Evolutionary conservation across 768 basidiomycete species (phyloP), one percentile per base, ranked within the genome.

Genomic region (Pholiota molesta): DNA sequence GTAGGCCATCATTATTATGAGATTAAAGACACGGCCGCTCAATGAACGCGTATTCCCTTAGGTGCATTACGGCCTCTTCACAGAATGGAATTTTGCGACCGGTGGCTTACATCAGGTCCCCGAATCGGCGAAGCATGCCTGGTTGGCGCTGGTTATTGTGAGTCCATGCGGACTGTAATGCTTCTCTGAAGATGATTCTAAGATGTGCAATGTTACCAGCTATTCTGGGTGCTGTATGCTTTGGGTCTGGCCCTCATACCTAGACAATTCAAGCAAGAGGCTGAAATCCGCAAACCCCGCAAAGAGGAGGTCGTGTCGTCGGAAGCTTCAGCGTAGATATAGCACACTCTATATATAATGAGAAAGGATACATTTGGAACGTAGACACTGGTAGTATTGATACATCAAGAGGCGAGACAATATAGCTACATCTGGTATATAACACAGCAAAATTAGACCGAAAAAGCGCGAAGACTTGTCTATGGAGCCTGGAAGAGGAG

Each of bases 31-130:
- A 59, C 23, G 31, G 57, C 39, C 42, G 33, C 58, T 61, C 31
- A 29, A 53, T 60, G 31, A 21, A 51, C 37, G 19, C 44, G 21
- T 62, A 59, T 59, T 62, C 66, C 52, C 62, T 35, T 62, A 84
- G 79, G 80, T 81, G 9, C 81, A 83, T 66, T 79, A 78, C 42
- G 85, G 84, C 1, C 57, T 87, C 61, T 81, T 75, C 68, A 76
- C 75, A 17, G 81, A 84, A 73, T 80, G 81, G 84, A 39, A 49
- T 1, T 8, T 73, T 14, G 65, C 58, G 0, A 72, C 75, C 1
- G 78, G 76, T 4, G 75, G 73, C 26, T 42, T 75, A 19, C 79
- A 81, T 60, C 11, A 59, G 21, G 73, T 83, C 8, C 74, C 79
- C 5, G 55, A 69, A 40, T 73, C 75, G 8, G 79, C 80, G 1